A percentile compares a stretch with the other conserved stretches of the same genome.
These are phyloP conservation scores for Collybiopsis luxurians DNA, from an alignment of 768 basidiomycete species.

Conservation along the genomic window DNA sequence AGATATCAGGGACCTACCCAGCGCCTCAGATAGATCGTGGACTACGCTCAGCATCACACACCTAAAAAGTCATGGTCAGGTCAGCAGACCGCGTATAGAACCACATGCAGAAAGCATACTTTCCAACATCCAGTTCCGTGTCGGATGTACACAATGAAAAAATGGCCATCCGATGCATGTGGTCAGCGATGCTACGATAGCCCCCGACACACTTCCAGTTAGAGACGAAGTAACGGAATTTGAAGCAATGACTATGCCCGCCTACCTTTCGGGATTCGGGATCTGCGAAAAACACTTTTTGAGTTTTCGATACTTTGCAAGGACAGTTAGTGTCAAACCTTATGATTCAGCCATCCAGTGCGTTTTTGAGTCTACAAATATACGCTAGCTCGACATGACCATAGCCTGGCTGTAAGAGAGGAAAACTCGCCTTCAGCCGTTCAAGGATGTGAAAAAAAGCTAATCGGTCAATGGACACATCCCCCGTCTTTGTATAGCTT, in stretches of 20 bases:
- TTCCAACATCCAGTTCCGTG: conserved; percentile 63
- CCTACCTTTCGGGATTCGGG: conserved; percentile 78
- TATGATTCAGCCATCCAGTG: conserved; percentile 90
- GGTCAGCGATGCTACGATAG: conserved; percentile 76
- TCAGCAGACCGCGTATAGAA: not conserved
- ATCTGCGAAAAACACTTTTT: conserved; percentile 44
- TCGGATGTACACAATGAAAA: conserved; percentile 87
- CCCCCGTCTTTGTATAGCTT: conserved; percentile 46
- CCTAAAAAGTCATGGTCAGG: conserved; percentile 31
- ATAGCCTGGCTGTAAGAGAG: not conserved
- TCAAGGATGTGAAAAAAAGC: conserved; percentile 92
- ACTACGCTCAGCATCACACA: conserved; percentile 89
- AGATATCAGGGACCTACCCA: conserved; percentile 44
- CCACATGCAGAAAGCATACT: conserved; percentile 36
- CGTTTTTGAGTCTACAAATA: conserved; percentile 80
- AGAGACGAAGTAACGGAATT: too few species aligned
- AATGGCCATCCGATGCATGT: conserved; percentile 98
- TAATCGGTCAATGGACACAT: conserved; percentile 63
- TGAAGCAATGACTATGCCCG: too few species aligned
- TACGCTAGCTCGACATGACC: not conserved
- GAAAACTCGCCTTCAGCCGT: conserved; percentile 69
- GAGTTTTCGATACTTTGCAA: conserved; percentile 6
- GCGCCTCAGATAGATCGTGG: conserved; percentile 95
- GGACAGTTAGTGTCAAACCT: conserved; percentile 40
- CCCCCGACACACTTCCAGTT: not conserved